phyloP scores from a whole-genome alignment of 1,284 basidiomycete genomes.

The Boletus sp. region DNA sequence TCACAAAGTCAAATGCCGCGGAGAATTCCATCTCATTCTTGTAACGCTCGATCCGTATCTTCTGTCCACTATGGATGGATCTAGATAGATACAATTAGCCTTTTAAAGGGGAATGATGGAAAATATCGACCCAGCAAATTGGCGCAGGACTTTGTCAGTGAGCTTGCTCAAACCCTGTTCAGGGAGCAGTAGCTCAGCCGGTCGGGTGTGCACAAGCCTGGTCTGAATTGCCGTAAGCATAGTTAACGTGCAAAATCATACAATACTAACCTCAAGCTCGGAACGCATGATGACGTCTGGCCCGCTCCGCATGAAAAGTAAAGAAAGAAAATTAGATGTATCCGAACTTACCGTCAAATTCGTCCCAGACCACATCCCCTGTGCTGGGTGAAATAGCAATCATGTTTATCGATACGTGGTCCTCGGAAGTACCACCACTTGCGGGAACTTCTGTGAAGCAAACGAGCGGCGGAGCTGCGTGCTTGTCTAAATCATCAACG shows the following conservation, averaged over 20 bases:
- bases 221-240: slow-evolving; percentile 47
- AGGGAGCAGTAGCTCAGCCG: slow-evolving; percentile 79
- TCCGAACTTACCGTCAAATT: slow-evolving; percentile 64
- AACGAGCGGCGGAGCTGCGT: slow-evolving; percentile 57
- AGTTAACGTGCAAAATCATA: background rate
- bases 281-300: slow-evolving; percentile 76
- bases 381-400: slow-evolving; percentile 83
- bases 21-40: slow-evolving; percentile 56
- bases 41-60: slow-evolving; percentile 63
- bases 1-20: slow-evolving; percentile 70
- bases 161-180: slow-evolving; percentile 58
- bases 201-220: slow-evolving; percentile 77
- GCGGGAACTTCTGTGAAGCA: slow-evolving; percentile 67
- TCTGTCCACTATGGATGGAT: slow-evolving; percentile 44
- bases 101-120: slow-evolving; percentile 1
- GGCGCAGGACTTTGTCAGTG: slow-evolving; percentile 74
- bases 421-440: slow-evolving; percentile 44
- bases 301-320: slow-evolving; percentile 12
- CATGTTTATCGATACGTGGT: slow-evolving; percentile 65
- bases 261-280: slow-evolving; percentile 70
- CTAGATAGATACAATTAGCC: slow-evolving; percentile 31
- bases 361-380: slow-evolving; percentile 90
- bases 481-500: slow-evolving; percentile 58
- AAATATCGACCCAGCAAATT: slow-evolving; percentile 58
- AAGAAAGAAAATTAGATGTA: slow-evolving; percentile 1